Conservation (phyloP, 1,139 yeast genomes). For the Protomyces inouyei region DNA sequence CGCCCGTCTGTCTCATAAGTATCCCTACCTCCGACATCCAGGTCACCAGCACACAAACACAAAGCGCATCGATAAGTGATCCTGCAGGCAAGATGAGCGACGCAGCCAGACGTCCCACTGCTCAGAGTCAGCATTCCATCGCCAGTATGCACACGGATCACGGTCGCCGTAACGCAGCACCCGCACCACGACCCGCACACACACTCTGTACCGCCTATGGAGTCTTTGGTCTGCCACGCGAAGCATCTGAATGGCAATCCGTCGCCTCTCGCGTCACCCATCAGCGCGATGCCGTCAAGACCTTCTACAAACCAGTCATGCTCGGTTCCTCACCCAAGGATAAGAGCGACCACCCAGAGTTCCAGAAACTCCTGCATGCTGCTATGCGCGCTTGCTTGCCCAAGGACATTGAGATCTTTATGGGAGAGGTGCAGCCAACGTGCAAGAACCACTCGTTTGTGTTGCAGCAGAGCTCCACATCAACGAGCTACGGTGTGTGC, state of each 20-base stretch:
- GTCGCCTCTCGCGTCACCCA: neutral
- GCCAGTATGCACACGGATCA: neutral
- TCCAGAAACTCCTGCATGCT: conserved; percentile 15
- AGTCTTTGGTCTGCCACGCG: conserved; percentile 11
- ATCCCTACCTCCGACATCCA: neutral
- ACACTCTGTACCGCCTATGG: conserved; percentile 20
- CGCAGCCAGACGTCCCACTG: neutral
- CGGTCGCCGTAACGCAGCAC: conserved; percentile 7
- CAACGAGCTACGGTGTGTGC: conserved; percentile 21
- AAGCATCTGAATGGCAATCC: neutral
- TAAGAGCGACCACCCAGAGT: conserved; percentile 2
- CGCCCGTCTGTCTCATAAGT: neutral
- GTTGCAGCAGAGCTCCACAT: conserved; percentile 18
- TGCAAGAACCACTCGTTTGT: conserved; percentile 20
- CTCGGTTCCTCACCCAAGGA: conserved; percentile 25
- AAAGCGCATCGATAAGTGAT: neutral
- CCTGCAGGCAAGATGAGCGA: neutral
- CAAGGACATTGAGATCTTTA: conserved; percentile 19
- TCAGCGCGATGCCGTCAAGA: conserved; percentile 6
- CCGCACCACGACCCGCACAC: neutral
- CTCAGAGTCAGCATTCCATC: neutral
- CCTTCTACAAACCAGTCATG: conserved; percentile 16
- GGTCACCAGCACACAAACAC: neutral
- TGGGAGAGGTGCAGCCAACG: conserved; percentile 17
- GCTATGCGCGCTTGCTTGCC: conserved; percentile 26